Evolutionary conservation across 164 flowering plant species (phyloP), one percentile per base, ranked within the genome.

Genomic region (Tetracentron sinense): DNA sequence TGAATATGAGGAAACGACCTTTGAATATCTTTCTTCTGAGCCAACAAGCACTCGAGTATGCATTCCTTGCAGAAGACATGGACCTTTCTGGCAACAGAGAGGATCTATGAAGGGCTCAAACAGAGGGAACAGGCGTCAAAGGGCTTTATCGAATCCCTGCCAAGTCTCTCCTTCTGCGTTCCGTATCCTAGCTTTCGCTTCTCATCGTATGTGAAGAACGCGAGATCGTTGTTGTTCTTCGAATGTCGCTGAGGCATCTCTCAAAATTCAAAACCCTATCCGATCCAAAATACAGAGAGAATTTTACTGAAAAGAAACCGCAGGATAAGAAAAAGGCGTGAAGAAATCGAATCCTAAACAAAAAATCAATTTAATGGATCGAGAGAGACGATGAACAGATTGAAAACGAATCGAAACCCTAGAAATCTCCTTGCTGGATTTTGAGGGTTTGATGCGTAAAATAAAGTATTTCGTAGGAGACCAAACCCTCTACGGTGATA

Each of bases 141-240:
- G 14, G 98, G 97, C 76, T 89, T 94, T 2, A 94, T 85, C 7
- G 97, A 94, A 65, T 94, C 98, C 74, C 69, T 91, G 4, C 98
- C 98, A 2, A 94, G 86, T 63, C 97, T 69, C 82, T 94, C 98
- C 82, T 65, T 86, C 81, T 94, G 97, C 8, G 98, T 93, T 7
- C 97, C 98, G 49, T 83, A 93, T 20, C 97, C 97, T 4, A 93
- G 83, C 74, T 91, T 91, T 30, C 78, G 66, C 86, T 94, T 94
- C 86, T 94, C 98, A 60, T 93, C 98, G 73, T 93, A 90, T 2
- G 98, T 93, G 84, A 93, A 93, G 83, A 84, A 90, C 11, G 98
- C 97, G 30, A 93, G 83, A 72, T 93, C 98, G 70, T 91, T 93
- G 78, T 93, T 93, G 91, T 93, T 93, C 87, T 91, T 93, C 59